Percentiles rank a stretch among this genome's conserved stretches.
phyloP scores from a whole-genome alignment of 148 eudicot species.

The Rhododendron kiyosumense region DNA sequence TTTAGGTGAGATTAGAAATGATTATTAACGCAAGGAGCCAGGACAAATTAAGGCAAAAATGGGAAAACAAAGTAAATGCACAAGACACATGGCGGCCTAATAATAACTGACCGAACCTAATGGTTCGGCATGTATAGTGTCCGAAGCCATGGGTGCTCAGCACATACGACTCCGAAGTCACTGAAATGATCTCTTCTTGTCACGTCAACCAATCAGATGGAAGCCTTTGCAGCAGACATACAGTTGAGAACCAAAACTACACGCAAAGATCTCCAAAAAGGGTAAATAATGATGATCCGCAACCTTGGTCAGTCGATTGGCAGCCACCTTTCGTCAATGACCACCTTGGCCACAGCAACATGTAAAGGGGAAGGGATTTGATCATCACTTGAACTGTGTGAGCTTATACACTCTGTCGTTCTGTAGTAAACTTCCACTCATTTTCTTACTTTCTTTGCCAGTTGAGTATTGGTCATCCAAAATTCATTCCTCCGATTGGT shows the following conservation, averaged over 20 bases:
- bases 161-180: neutral
- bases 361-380: neutral
- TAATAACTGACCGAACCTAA: neutral
- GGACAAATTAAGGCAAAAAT: neutral
- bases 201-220: neutral
- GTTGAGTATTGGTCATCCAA: neutral
- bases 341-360: neutral
- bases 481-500: neutral
- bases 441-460: neutral
- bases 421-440: neutral
- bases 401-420: neutral
- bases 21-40: neutral
- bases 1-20: neutral
- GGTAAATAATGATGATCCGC: neutral
- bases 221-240: neutral
- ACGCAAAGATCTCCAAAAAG: neutral
- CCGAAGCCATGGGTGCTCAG: neutral
- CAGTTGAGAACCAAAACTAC: neutral
- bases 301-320: neutral
- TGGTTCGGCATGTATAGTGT: neutral
- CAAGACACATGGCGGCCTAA: neutral
- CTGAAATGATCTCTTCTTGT: neutral
- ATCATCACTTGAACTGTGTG: neutral
- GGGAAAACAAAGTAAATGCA: neutral
- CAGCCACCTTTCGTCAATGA: neutral